Conservation (phyloP, 805 yeast genomes). For the Suhomyces sp. region DNA sequence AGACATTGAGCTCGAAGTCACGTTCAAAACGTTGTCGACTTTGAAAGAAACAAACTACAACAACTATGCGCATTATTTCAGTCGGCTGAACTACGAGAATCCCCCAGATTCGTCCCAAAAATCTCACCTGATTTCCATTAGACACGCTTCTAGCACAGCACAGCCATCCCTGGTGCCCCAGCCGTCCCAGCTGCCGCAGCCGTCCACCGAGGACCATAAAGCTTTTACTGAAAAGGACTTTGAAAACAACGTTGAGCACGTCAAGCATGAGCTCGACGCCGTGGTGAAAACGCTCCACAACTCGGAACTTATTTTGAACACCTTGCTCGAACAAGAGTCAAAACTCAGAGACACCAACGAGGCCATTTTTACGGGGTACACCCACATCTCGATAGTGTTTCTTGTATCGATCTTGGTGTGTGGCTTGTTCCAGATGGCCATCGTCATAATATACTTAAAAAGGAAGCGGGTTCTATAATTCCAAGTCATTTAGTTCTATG, state of each 20-base stretch:
- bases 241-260: constrained; percentile 25
- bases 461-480: constrained; percentile 21
- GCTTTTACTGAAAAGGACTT: constrained; percentile 32
- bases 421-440: constrained; percentile 32
- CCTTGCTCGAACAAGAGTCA: constrained; percentile 32
- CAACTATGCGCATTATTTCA: constrained; percentile 34
- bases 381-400: constrained; percentile 25
- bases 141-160: not conserved
- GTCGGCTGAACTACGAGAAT: constrained; percentile 9
- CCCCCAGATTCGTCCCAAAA: not conserved
- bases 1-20: constrained; percentile 34
- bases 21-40: constrained; percentile 33
- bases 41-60: constrained; percentile 36
- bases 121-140: not conserved
- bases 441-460: constrained; percentile 29
- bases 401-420: constrained; percentile 24
- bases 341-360: constrained; percentile 39
- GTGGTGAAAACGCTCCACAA: constrained; percentile 29
- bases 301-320: constrained; percentile 25
- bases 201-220: not conserved
- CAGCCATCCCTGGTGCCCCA: not conserved
- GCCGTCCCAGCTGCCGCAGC: not conserved
- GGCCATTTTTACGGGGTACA: constrained; percentile 33
- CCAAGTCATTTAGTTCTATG: constrained; percentile 10
- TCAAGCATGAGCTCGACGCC: constrained; percentile 30